Evolutionary conservation across 176 grass and related monocot species (phyloP), one percentile per base, ranked within the genome.

Genomic region (Aegilops bicornis): DNA sequence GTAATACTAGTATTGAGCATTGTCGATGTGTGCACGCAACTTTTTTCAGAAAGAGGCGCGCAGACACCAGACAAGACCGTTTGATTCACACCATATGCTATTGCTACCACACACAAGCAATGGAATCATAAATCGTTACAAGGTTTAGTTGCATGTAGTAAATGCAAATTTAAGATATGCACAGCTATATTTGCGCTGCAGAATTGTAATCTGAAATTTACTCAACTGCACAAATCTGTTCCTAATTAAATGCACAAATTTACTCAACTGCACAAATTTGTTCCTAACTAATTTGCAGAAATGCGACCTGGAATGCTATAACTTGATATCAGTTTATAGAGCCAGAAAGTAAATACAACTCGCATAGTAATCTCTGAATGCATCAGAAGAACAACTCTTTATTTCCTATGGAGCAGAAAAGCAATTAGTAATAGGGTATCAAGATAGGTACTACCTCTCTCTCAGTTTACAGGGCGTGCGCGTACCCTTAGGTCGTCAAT

Each of bases 11-110:
- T 68, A 62, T 47, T 60, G 62, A 77, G 35, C 88, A 10, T 76
- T 16, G 47, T 76, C 83, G 4, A 76, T 12, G 47, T 69, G 78
- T 82, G 83, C 48, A 89, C 83, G 48, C 88, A 77, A 77, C 61
- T 9, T 50, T 47, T 75, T 50, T 15, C 45, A 75, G 47, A 24
- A 48, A 75, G n/a, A 73, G n/a, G n/a, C 25, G n/a, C n/a, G 39
- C 70, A 47, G 59, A 25, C 60, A 47, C n/a, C 70, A 73, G 59
- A 25, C 45, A 47, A 17, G 25, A 43, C 69, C 81, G 77, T 89
- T 66, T 67, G 35, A 66, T 75, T 50, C 24, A 74, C 40, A 47
- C 45, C 71, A 47, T 74, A 27, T 47, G 39, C 23, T 15, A 73
- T 1, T 45, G 39, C n/a, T 15, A 74, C 3, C 39, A 74, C 71